These are phyloP conservation scores for Micractinium sp. DNA, from an alignment of 139 green algal species.

Conservation along the genomic window DNA sequence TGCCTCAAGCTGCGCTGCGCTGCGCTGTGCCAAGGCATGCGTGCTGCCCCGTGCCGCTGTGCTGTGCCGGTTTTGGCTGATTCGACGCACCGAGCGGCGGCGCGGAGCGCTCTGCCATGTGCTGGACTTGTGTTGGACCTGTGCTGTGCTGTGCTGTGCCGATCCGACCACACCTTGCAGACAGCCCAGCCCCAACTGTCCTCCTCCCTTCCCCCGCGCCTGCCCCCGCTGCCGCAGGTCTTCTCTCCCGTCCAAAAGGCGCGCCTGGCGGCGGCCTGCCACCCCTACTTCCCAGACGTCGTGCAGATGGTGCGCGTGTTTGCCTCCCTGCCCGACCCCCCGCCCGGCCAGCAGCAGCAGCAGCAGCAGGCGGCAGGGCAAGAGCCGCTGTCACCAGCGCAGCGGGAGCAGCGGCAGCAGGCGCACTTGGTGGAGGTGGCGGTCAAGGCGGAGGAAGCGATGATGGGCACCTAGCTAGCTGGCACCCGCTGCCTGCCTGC, in stretches of 20 bases:
- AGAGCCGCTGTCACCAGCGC: no score
- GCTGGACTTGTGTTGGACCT: no score
- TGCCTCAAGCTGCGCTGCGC: not conserved
- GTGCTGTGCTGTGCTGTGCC: not conserved
- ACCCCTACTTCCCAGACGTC: constrained; percentile 30
- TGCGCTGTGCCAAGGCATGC: not conserved
- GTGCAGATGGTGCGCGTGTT: not conserved
- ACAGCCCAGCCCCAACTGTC: not conserved
- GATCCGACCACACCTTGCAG: not conserved
- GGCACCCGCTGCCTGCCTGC: no score
- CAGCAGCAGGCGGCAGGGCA: not conserved
- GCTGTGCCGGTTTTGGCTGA: not conserved
- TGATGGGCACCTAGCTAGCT: no score
- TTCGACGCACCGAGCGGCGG: no score
- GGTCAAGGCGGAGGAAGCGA: no score
- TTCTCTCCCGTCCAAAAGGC: constrained; percentile 19
- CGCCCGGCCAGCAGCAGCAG: not conserved
- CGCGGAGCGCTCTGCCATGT: no score
- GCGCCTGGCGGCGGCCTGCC: not conserved
- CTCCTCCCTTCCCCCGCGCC: not conserved
- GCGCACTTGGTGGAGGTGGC: not conserved
- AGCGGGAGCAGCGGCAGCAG: not conserved
- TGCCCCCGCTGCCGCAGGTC: not conserved
- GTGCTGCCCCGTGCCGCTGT: not conserved
- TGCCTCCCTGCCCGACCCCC: not conserved